Percentiles rank a stretch among this genome's conserved stretches.
Evolutionary conservation across 495 filamentous ascomycete genomes (phyloP).

Genomic region (Aspergillus ellipticus): DNA sequence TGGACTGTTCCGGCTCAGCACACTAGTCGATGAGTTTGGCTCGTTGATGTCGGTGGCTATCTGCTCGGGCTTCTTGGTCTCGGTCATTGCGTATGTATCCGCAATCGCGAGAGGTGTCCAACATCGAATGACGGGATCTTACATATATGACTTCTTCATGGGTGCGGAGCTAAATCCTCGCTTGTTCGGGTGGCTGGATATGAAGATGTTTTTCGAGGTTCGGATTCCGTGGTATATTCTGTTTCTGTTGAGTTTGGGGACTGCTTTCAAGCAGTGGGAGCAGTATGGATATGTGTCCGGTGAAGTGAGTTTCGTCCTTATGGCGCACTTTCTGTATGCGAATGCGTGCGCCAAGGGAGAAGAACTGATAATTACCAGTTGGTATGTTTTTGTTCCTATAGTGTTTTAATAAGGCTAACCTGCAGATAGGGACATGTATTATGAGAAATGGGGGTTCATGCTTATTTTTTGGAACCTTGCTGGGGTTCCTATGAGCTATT

Average conservation of each 20-base stretch:
- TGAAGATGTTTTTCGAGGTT: slow-evolving; percentile 99
- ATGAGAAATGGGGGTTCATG: slow-evolving; percentile 99
- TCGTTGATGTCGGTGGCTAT: slow-evolving; percentile 84
- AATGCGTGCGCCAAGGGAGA: slow-evolving; percentile 95
- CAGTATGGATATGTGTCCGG: slow-evolving; percentile 81
- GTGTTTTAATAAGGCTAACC: neutral
- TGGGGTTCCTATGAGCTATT: slow-evolving; percentile 91
- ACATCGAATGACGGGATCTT: slow-evolving; percentile 90
- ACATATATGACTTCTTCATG: slow-evolving; percentile 98
- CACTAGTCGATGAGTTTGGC: slow-evolving; percentile 85
- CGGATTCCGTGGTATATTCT: slow-evolving; percentile 94
- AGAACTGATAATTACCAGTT: slow-evolving; percentile 86
- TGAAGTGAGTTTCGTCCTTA: slow-evolving; percentile 75
- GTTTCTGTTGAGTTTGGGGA: slow-evolving; percentile 69
- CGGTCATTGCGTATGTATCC: slow-evolving; percentile 74
- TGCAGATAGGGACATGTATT: slow-evolving; percentile 81
- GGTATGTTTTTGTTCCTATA: slow-evolving; percentile 42
- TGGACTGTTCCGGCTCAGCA: slow-evolving; percentile 78
- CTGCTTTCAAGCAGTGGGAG: slow-evolving; percentile 83
- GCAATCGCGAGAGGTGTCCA: slow-evolving; percentile 71
- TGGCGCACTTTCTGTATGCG: slow-evolving; percentile 91
- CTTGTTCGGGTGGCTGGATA: slow-evolving; percentile 82
- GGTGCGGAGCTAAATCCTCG: slow-evolving; percentile 94
- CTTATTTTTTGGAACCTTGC: slow-evolving; percentile 99
- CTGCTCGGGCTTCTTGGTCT: slow-evolving; percentile 73